Evolutionary conservation across 2,329 filamentous ascomycete genomes (phyloP), one percentile per base, ranked within the genome.

Genomic region (Parasarocladium wereldwijsianum): DNA sequence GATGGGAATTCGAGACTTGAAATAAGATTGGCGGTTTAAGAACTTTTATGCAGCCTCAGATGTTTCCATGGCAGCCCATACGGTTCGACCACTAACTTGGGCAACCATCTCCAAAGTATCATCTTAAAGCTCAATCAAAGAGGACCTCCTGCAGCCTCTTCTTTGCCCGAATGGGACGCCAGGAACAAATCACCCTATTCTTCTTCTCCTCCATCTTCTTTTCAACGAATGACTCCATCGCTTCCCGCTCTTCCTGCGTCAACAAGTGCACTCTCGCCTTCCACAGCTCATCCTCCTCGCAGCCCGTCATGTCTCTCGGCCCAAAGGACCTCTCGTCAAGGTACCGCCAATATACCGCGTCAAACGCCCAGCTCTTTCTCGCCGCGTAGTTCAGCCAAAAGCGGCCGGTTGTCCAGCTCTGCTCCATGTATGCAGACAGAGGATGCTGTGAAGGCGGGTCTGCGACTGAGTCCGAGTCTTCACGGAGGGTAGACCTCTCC

Each of bases 291-390:
- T n/a, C n/a, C 3, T 45, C 17, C 16, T 26, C 33, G 1, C 19
- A 3, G 11, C 41, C 7, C 3, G 17, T 34, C 1, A 18, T 24
- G 15, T 34, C 34, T 17, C 43, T 26, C 13, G 17, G 5, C 8
- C 51, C 51, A 32, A 52, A 57, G 31, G 47, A 52, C 2, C 34
- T 39, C 32, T 47, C 36, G 33, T 57, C 49, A n/a, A 57, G 34
- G 33, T 37, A 49, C 30, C 41, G 50, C 53, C 52, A 57, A 32
- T 33, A 58, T 6, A 57, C 36, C 8, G 39, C 38, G 32, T 58
- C 54, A 37, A 58, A 54, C 0, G 44, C 49, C 48, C 49, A 56
- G 32, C 49, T 53, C 22, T 51, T 53, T 26, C 49, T 47, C 4
- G 45, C 47, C 3, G 46, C 52, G 17, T 53, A 54, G 31, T 41